Conservation (phyloP, 129 eudicot genomes). For the Sambucus nigra region DNA sequence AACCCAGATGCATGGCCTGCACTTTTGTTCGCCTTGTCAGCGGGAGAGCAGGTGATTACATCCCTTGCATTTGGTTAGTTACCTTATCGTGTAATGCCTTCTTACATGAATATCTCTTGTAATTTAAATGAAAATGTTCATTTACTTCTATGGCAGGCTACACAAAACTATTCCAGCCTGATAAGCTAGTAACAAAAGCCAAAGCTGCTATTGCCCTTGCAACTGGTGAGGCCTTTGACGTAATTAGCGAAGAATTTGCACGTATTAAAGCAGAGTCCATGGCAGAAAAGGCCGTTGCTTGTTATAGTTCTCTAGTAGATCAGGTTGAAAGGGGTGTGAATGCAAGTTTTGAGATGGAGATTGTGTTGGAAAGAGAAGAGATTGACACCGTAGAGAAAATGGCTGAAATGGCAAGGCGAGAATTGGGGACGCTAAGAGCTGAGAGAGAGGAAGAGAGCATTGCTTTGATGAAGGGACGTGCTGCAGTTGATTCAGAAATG, state of each 20-base stretch:
- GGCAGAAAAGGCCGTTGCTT: slow-evolving; percentile 93
- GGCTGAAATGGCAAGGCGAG: slow-evolving; percentile 77
- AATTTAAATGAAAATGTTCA: not conserved
- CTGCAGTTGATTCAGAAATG: slow-evolving; percentile 88
- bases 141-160: slow-evolving; percentile 42
- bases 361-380: slow-evolving; percentile 62
- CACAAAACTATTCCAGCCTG: slow-evolving; percentile 92
- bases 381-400: slow-evolving; percentile 53
- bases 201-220: slow-evolving; percentile 96
- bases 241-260: slow-evolving; percentile 85
- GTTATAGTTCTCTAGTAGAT: slow-evolving; percentile 76
- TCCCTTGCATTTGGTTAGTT: slow-evolving; percentile 85
- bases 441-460: slow-evolving; percentile 68
- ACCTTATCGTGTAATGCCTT: not conserved
- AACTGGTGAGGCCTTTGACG: slow-evolving; percentile 76
- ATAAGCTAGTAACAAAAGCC: slow-evolving; percentile 89
- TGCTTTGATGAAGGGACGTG: slow-evolving; percentile 70
- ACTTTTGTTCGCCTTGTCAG: slow-evolving; percentile 69
- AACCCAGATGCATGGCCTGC: slow-evolving; percentile 97
- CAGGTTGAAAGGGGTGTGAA: slow-evolving; percentile 82
- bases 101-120: not conserved
- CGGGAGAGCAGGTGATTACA: slow-evolving; percentile 75
- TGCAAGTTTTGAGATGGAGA: slow-evolving; percentile 64
- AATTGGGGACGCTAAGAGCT: slow-evolving; percentile 49
- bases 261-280: slow-evolving; percentile 96